Conservation (phyloP, 345 rosid species). For the Brassica carinata region DNA sequence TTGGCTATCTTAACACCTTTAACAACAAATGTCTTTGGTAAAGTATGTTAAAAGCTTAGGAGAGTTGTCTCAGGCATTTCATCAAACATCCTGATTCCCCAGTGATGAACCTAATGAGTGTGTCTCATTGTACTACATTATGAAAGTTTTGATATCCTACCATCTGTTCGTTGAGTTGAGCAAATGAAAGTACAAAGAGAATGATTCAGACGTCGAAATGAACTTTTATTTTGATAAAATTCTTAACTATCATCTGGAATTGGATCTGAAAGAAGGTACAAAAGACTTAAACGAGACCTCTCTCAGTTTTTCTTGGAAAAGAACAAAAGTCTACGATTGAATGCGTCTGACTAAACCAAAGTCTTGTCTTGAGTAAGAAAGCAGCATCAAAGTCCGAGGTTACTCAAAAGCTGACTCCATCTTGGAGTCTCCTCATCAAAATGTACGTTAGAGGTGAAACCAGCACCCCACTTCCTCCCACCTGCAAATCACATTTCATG, state of each 20-base stretch:
- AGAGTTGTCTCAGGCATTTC: no score
- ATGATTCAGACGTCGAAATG: no score
- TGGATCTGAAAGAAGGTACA: background rate
- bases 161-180: no score
- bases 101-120: background rate
- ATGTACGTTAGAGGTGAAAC: slow-evolving; percentile 90
- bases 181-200: no score
- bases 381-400: slow-evolving; percentile 51
- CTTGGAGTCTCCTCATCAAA: slow-evolving; percentile 87
- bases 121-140: background rate
- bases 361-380: background rate
- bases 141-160: no score
- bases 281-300: background rate
- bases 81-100: background rate
- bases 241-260: background rate
- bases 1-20: no score
- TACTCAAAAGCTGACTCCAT: slow-evolving; percentile 73
- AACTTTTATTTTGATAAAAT: no score
- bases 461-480: slow-evolving; percentile 91
- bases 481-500: slow-evolving; percentile 47
- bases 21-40: no score
- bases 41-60: no score
- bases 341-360: slow-evolving; percentile 1
- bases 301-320: background rate
- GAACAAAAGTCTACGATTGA: background rate